These are phyloP conservation scores for Crepidotus variabilis DNA, from an alignment of 768 basidiomycete genomes.

Conservation along the genomic window DNA sequence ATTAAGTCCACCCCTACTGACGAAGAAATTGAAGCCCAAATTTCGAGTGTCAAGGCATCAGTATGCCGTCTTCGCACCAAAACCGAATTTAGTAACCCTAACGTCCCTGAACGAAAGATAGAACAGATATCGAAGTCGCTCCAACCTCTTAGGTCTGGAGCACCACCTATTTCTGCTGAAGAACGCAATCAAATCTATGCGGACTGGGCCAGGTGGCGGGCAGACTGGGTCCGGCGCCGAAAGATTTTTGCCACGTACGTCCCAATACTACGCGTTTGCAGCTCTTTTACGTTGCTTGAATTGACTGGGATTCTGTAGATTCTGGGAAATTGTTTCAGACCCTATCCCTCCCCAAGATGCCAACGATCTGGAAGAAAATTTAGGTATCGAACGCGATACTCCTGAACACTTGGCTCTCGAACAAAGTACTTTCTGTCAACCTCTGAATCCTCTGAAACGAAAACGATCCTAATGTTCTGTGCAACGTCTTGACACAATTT, in stretches of 20 bases:
- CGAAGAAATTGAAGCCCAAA: constrained; percentile 52
- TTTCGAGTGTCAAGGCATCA: constrained; percentile 44
- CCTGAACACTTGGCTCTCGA: constrained; percentile 68
- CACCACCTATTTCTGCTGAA: constrained; percentile 63
- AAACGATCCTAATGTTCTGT: constrained; percentile 2
- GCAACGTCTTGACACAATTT: background rate
- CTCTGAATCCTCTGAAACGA: constrained; percentile 10
- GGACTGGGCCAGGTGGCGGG: constrained; percentile 78
- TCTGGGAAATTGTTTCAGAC: constrained; percentile 74
- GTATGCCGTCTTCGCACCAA: constrained; percentile 32
- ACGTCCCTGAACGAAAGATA: constrained; percentile 35
- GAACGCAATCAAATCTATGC: constrained; percentile 65
- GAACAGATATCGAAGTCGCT: constrained; percentile 45
- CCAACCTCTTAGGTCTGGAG: constrained; percentile 62
- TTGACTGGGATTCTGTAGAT: constrained; percentile 35
- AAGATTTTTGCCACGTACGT: constrained; percentile 76
- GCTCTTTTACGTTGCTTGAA: constrained; percentile 5
- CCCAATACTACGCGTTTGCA: background rate
- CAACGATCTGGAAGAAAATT: constrained; percentile 62
- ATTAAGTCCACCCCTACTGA: constrained; percentile 69
- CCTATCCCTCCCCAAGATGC: constrained; percentile 64
- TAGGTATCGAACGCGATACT: constrained; percentile 79
- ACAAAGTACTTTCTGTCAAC: constrained; percentile 52
- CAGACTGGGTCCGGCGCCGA: constrained; percentile 74
- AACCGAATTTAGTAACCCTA: no score